These are phyloP conservation scores for Hypoxylon sp. DNA, from an alignment of 2,329 filamentous ascomycete species.

Conservation along the genomic window DNA sequence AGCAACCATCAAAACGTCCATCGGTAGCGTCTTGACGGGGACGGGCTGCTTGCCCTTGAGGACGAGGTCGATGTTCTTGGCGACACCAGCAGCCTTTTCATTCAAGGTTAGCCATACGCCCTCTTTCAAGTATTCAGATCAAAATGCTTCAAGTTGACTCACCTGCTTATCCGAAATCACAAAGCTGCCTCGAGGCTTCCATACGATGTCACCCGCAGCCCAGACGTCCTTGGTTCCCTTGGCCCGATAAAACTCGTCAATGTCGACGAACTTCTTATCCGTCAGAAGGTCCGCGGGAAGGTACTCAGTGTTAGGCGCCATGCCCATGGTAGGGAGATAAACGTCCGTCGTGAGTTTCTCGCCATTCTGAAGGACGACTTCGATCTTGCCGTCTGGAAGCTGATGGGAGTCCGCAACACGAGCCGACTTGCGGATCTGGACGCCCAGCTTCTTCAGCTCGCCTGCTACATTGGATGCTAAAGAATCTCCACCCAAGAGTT, in stretches of 20 bases:
- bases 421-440: conserved; percentile 61
- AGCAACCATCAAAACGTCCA: conserved; percentile 64
- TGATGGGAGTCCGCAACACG: conserved; percentile 56
- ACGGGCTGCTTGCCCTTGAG: conserved; percentile 60
- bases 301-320: conserved; percentile 68
- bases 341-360: conserved; percentile 65
- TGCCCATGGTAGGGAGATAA: conserved; percentile 69
- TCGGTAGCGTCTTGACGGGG: conserved; percentile 61
- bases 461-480: conserved; percentile 58
- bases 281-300: conserved; percentile 61
- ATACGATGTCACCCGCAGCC: conserved; percentile 68
- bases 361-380: conserved; percentile 62
- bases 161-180: conserved; percentile 64
- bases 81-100: conserved; percentile 62
- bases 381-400: conserved; percentile 60
- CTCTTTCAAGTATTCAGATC: too few relatives aligned
- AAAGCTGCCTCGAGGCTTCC: conserved; percentile 61
- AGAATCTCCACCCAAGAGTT: conserved; percentile 61
- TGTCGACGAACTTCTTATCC: conserved; percentile 60
- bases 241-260: conserved; percentile 66
- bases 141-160: conserved; percentile 43
- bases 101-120: conserved; percentile 3
- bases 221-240: conserved; percentile 61
- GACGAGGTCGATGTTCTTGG: conserved; percentile 65
- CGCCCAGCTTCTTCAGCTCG: conserved; percentile 67